Evolutionary conservation across 805 yeast genomes (phyloP).

Genomic region (Danielozyma ontarioensis): DNA sequence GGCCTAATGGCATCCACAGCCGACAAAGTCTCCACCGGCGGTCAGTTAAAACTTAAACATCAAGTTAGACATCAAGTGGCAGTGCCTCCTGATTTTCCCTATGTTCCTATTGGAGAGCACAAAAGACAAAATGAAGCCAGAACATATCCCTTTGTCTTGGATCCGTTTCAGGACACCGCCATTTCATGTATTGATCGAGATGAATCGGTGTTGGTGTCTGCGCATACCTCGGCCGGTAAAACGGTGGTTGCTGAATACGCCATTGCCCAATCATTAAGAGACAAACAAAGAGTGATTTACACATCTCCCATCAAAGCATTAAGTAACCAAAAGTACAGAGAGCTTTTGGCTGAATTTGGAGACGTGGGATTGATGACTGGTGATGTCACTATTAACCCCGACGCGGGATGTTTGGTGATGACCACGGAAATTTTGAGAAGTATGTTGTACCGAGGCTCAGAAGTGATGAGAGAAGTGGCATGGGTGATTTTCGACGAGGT

Average conservation of each 20-base stretch:
- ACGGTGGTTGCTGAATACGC: conserved; percentile 97
- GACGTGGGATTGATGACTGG: conserved; percentile 99
- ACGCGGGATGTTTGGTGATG: conserved; percentile 97
- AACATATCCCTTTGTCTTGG: conserved; percentile 85
- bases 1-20: conserved; percentile 47
- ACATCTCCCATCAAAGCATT: conserved; percentile 95
- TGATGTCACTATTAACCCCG: conserved; percentile 97
- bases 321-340: conserved; percentile 92
- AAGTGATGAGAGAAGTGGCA: conserved; percentile 96
- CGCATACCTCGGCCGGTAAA: conserved; percentile 97
- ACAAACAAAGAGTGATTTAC: conserved; percentile 89
- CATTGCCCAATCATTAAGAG: conserved; percentile 88
- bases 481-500: conserved; percentile 99
- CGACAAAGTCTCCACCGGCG: conserved; percentile 16
- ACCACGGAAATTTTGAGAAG: conserved; percentile 96
- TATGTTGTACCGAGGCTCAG: conserved; percentile 96
- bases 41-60: conserved; percentile 68
- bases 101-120: conserved; percentile 84
- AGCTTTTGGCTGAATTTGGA: conserved; percentile 84
- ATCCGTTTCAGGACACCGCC: conserved; percentile 97
- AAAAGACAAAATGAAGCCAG: conserved; percentile 75
- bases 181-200: conserved; percentile 92
- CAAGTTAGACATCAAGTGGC: conserved; percentile 98
- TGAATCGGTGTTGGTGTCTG: conserved; percentile 94
- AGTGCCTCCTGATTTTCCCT: conserved; percentile 85